These are phyloP conservation scores for Botrytis fragariae DNA, from an alignment of 2,329 filamentous ascomycete genomes.

Conservation along the genomic window DNA sequence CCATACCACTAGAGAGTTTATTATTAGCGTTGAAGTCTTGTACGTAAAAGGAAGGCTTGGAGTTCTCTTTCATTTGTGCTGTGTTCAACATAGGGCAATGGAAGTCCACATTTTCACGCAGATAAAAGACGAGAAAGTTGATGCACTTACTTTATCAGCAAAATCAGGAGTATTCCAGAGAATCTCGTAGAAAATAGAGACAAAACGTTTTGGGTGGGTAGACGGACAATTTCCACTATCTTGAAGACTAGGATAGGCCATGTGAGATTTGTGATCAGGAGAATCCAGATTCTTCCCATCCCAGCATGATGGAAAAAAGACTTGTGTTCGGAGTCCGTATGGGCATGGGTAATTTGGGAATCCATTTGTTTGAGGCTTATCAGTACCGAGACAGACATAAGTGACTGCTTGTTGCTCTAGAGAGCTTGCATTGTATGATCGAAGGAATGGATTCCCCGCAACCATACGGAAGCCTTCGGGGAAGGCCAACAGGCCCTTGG, in stretches of 20 bases:
- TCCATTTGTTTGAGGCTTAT: conserved; percentile 45
- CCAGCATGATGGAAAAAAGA: conserved; percentile 63
- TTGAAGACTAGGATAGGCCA: conserved; percentile 49
- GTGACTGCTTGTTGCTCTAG: conserved; percentile 51
- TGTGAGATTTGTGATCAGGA: conserved; percentile 54
- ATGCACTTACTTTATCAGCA: conserved; percentile 41
- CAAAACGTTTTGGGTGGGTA: conserved; percentile 52
- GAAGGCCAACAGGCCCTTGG: conserved; percentile 52
- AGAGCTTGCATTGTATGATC: conserved; percentile 46
- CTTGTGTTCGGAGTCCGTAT: conserved; percentile 50
- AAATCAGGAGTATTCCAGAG: conserved; percentile 53
- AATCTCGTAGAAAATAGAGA: conserved; percentile 60
- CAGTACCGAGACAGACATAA: conserved; percentile 53
- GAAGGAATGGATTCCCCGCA: conserved; percentile 54
- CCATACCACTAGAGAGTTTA: conserved; percentile 40
- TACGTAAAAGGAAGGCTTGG: neutral
- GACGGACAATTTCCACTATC: conserved; percentile 51
- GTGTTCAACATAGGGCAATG: neutral
- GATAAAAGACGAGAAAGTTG: neutral
- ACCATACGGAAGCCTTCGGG: conserved; percentile 64
- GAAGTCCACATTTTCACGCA: too few relatives aligned
- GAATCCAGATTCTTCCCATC: conserved; percentile 56
- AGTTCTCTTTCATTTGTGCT: neutral
- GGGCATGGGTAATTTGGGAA: conserved; percentile 57
- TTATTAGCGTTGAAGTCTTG: neutral